Base-by-base conservation (phyloP, 768 basidiomycete genomes). In the Hypholoma fasciculare region DNA sequence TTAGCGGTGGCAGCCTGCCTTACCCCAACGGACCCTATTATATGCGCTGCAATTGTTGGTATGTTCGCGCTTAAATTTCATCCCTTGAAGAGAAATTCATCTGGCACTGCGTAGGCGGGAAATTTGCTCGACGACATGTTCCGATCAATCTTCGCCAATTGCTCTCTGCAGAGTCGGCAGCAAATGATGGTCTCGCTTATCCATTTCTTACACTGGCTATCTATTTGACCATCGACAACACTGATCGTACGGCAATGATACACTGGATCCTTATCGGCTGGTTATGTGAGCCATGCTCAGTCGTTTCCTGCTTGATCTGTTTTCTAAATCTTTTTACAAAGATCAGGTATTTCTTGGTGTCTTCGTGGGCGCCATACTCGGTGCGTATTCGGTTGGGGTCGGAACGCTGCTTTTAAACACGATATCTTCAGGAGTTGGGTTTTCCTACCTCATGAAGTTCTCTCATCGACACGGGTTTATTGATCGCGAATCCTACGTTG, bases 161-260 rank as follows among this genome's bases (percentile, higher is more conserved):
- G 42, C 76, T 97, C 5, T 83, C 90, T 0, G 93, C 92, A 0
- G 96, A 98, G 73, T 92, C 91, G 4, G 97, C 96, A 0, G 88
- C 92, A 6, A 99, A 99, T 71, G 97, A 98, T 63, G 97, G 97
- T 1, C 81, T 98, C 14, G 94, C 96, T 1, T 97, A 96, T 70
- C 95, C 95, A 0, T 98, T 98, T 70, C 78, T 98, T 53, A 84
- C 85, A 30, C 79, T 98, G 52, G 85, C 96, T 3, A 79, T 98
- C 11, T 98, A 96, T 69, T 78, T 98, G 42, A 88, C 87, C 8
- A 63, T 94, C 3, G 93, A 96, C 62, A 67, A 79, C 0, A 82
- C 86, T 3, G 78, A 74, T 13, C 72, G 77, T 0, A 78, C 78
- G 11, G 93, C 94, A 4, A 75, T 97, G 30, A 85, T 78, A 13